Base-by-base conservation (phyloP, 73 alveolate species). In the Paraurostyla sp. region DNA sequence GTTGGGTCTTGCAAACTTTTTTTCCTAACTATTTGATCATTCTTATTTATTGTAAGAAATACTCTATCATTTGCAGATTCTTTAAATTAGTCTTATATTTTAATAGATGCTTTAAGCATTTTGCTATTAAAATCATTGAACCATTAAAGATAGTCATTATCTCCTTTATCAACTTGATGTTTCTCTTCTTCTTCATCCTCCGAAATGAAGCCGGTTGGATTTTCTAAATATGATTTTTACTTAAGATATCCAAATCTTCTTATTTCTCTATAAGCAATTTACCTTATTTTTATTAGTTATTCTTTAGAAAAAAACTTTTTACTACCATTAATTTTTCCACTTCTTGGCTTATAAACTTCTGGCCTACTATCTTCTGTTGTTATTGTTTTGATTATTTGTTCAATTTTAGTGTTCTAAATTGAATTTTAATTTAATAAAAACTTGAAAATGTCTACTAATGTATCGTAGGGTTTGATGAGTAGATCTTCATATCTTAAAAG, bases 301-400 rank as follows among this genome's bases (percentile, higher is more conserved):
- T 65, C 82, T 40, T 52, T 35, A 2, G 48, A 6, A 45, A 32
- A 81, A 1, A 33, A n/a, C 52, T 81, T 38, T 18, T 29, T 27
- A 58, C 71, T 81, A 20, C 68, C 68, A 58, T 76, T 75, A 9
- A 85, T 46, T 59, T 85, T 84, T 7, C 96, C 96, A 42, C 54
- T 45, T 52, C 96, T 52, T 0, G 96, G 96, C 50, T 76, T 91
- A 71, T 91, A 91, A 30, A 91, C 90, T 63, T 91, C 92, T 4
- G 89, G 92, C 35, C 76, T 45, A 0, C 41, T 75, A 36, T 59
- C 49, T 9, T 50, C 83, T 1, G 78, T 35, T 16, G 82, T 58
- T 32, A 56, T 80, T 32, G 1, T 13, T 15, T 45, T 20, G 7
- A 91, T 76, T 0, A 20, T 25, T 32, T 38, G 30, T 25, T 91